Conservation (phyloP, 1,284 basidiomycete species). For the Ceratobasidium sp. region DNA sequence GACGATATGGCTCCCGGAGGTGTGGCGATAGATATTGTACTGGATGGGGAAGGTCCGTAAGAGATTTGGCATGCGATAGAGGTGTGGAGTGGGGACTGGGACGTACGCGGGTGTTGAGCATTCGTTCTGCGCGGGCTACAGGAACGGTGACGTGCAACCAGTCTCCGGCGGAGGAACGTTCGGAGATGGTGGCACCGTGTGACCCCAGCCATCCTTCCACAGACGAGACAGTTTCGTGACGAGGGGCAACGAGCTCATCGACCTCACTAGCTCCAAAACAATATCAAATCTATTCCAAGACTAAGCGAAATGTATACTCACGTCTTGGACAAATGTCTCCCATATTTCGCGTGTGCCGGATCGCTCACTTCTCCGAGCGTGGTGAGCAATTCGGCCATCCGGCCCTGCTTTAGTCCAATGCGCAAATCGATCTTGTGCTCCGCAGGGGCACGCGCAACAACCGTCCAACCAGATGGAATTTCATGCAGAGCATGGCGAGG, state of each 20-base stretch:
- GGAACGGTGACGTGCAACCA: conserved; percentile 21
- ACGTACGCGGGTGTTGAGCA: conserved; percentile 58
- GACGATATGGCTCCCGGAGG: conserved; percentile 61
- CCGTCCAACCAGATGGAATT: conserved; percentile 9
- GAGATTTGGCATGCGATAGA: not conserved
- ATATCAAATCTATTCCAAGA: too few relatives aligned
- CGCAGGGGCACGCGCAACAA: not conserved
- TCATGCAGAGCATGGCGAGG: conserved; percentile 12
- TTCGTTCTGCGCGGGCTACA: conserved; percentile 1
- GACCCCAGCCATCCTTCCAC: conserved; percentile 20
- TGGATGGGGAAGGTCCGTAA: conserved; percentile 51
- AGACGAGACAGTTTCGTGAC: not conserved
- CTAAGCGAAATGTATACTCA: conserved; percentile 60
- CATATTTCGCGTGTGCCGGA: conserved; percentile 18
- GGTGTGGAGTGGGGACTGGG: not conserved
- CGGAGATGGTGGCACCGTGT: conserved; percentile 20
- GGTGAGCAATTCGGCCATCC: not conserved
- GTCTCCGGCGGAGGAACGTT: conserved; percentile 4
- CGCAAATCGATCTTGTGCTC: conserved; percentile 26
- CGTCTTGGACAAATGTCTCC: conserved; percentile 26
- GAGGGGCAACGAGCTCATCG: conserved; percentile 6
- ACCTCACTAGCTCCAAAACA: not conserved
- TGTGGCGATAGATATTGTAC: conserved; percentile 69
- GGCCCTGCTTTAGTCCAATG: conserved; percentile 30
- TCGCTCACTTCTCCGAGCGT: conserved; percentile 11